Conservation (phyloP, 1,284 basidiomycete genomes). For the Papiliotrema flavescens region DNA sequence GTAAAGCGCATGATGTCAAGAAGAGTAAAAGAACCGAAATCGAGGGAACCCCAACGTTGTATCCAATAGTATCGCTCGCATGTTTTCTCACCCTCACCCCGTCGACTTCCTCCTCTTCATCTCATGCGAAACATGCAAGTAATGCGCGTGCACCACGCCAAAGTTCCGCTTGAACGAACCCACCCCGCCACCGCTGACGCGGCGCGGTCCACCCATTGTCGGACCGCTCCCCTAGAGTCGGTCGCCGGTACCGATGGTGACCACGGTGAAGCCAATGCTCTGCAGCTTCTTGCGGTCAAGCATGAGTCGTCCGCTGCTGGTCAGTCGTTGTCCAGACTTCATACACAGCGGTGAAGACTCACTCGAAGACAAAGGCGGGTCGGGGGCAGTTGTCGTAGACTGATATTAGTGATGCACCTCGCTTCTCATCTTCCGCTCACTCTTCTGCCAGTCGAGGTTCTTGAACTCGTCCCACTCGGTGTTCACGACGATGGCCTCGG, state of each 20-base stretch:
- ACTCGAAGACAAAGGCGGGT: slow-evolving; percentile 91
- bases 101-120: too few species aligned
- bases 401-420: slow-evolving; percentile 9
- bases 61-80: too few species aligned
- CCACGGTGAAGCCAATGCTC: slow-evolving; percentile 88
- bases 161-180: too few species aligned
- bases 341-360: slow-evolving; percentile 7
- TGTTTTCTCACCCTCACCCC: too few species aligned
- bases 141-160: too few species aligned
- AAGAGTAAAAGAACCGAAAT: too few species aligned
- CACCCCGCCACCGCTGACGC: too few species aligned
- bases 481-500: slow-evolving; percentile 84
- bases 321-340: neutral
- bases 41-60: too few species aligned
- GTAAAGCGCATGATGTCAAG: too few species aligned
- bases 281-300: slow-evolving; percentile 75
- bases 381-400: slow-evolving; percentile 90
- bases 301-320: slow-evolving; percentile 51
- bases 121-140: too few species aligned
- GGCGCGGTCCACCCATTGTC: too few species aligned
- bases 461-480: slow-evolving; percentile 97
- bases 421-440: slow-evolving; percentile 8
- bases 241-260: slow-evolving; percentile 49
- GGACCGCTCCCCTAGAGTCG: slow-evolving; percentile 40
- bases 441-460: slow-evolving; percentile 76